Percentiles rank a stretch among this genome's conserved stretches.
Conservation (phyloP, 148 eudicot species). For the Spergularia bocconei region DNA sequence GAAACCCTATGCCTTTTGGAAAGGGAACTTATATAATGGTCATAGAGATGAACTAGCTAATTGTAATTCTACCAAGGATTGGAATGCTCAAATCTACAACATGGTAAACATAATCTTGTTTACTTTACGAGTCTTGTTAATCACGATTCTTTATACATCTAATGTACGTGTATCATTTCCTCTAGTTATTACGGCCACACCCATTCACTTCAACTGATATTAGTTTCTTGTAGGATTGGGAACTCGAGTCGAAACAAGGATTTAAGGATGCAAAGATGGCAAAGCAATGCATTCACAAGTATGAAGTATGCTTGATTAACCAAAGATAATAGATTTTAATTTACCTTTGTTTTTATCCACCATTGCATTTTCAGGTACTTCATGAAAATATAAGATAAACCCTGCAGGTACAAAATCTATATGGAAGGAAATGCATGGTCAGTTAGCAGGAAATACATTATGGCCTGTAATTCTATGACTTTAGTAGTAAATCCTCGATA, state of each 20-base stretch:
- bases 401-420: slow-evolving; percentile 56
- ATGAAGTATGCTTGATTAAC: background rate
- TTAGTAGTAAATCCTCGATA: slow-evolving; percentile 39
- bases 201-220: too few species aligned
- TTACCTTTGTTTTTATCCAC: too few species aligned
- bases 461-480: slow-evolving; percentile 59
- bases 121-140: too few species aligned
- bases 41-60: slow-evolving; percentile 29
- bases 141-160: too few species aligned
- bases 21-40: slow-evolving; percentile 42
- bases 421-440: slow-evolving; percentile 71
- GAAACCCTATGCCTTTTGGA: slow-evolving; percentile 55
- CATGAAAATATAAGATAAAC: background rate
- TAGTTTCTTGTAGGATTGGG: slow-evolving; percentile 50
- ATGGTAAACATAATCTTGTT: slow-evolving; percentile 29
- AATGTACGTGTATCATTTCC: too few species aligned
- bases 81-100: slow-evolving; percentile 44
- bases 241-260: slow-evolving; percentile 40
- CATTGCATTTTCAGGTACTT: background rate
- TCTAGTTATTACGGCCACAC: too few species aligned
- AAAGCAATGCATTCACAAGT: slow-evolving; percentile 62
- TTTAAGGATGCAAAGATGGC: slow-evolving; percentile 54
- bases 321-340: too few species aligned
- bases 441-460: slow-evolving; percentile 62
- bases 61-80: slow-evolving; percentile 43